phyloP scores from a whole-genome alignment of 805 yeast genomes.

The Suhomyces faveliae region DNA sequence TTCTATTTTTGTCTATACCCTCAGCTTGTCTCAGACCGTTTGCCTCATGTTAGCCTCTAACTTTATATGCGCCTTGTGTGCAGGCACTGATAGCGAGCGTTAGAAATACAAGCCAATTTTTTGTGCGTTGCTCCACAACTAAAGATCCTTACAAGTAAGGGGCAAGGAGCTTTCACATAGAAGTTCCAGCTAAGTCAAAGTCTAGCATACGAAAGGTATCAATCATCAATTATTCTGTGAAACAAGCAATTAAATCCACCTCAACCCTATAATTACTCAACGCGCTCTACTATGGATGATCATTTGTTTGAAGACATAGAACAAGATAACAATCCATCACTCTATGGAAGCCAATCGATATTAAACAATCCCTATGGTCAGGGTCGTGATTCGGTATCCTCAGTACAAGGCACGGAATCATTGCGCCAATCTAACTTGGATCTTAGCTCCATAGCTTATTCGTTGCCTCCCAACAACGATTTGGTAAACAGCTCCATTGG shows the following conservation, averaged over 20 bases:
- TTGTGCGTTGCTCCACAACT: background rate
- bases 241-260: too few relatives aligned
- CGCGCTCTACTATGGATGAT: constrained; percentile 10
- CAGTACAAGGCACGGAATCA: background rate
- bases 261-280: background rate
- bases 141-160: background rate
- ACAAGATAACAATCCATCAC: constrained; percentile 46
- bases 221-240: background rate
- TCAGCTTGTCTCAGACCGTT: too few relatives aligned
- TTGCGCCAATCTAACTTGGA: background rate
- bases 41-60: too few relatives aligned
- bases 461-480: constrained; percentile 14
- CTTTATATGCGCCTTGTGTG: background rate
- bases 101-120: background rate
- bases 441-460: background rate
- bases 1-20: too few relatives aligned
- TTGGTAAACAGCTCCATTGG: constrained; percentile 30
- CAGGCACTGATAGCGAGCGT: background rate
- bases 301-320: constrained; percentile 39
- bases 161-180: background rate
- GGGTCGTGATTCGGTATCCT: background rate
- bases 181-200: background rate
- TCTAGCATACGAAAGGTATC: background rate
- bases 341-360: constrained; percentile 35
- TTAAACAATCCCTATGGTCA: constrained; percentile 27